Conservation (phyloP, 2,329 filamentous ascomycete genomes). For the Calonectria multiphialidica region DNA sequence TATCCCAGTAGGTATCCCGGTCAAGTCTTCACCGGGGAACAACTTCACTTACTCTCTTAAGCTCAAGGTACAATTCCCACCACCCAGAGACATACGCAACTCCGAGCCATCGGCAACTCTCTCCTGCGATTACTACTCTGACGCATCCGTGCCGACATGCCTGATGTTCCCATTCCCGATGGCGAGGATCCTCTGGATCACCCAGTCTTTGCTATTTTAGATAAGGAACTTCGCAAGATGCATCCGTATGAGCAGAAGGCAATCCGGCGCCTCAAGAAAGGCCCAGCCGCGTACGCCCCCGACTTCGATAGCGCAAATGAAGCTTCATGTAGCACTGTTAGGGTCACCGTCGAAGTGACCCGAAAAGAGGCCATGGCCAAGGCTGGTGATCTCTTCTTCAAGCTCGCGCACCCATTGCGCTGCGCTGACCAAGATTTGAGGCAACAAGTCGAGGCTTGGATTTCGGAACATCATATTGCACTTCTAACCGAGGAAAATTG, state of each 20-base stretch:
- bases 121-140: too few species aligned
- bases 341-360: neutral
- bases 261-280: neutral
- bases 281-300: neutral
- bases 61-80: too few species aligned
- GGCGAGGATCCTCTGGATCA: neutral
- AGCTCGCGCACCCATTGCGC: neutral
- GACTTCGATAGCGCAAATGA: neutral
- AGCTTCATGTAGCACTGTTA: neutral
- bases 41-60: too few species aligned
- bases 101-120: too few species aligned
- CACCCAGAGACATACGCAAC: too few species aligned
- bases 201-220: neutral
- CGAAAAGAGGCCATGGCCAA: neutral
- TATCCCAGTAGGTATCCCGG: too few species aligned
- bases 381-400: neutral
- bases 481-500: neutral
- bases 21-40: too few species aligned
- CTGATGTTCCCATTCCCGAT: neutral
- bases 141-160: neutral
- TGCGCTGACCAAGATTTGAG: neutral
- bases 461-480: neutral
- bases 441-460: neutral
- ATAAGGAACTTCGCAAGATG: neutral
- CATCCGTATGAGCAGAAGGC: neutral